phyloP scores from a whole-genome alignment of 805 yeast genomes.

The Candida parachauliodes region DNA sequence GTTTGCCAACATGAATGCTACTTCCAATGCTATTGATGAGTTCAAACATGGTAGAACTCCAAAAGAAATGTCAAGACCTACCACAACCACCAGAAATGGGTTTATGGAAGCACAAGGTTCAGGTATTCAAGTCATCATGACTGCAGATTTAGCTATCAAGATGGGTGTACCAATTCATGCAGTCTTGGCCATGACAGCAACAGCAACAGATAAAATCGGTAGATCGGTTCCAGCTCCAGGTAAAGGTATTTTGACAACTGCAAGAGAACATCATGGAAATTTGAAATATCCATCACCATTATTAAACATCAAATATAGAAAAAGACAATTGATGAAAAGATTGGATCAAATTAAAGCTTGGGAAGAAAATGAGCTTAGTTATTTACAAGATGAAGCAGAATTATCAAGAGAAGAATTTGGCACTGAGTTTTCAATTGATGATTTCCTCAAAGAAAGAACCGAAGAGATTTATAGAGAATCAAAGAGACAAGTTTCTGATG shows the following conservation, averaged over 20 bases:
- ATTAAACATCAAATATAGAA: conserved; percentile 88
- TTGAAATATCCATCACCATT: conserved; percentile 76
- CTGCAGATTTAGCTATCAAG: conserved; percentile 85
- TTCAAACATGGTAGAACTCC: conserved; percentile 96
- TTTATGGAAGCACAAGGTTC: conserved; percentile 99
- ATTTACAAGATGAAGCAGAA: conserved; percentile 67
- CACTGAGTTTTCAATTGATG: conserved; percentile 39
- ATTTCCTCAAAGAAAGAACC: conserved; percentile 74
- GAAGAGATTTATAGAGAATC: conserved; percentile 88
- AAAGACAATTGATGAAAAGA: conserved; percentile 83
- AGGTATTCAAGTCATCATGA: conserved; percentile 96
- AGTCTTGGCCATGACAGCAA: conserved; percentile 88
- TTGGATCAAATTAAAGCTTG: conserved; percentile 72
- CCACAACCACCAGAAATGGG: conserved; percentile 93
- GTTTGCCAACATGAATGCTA: conserved; percentile 98
- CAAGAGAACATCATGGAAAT: conserved; percentile 85
- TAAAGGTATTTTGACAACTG: conserved; percentile 97
- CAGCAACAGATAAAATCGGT: conserved; percentile 98
- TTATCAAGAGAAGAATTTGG: conserved; percentile 51
- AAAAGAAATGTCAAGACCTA: conserved; percentile 97
- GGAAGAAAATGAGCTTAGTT: conserved; percentile 77
- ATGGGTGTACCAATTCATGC: conserved; percentile 99
- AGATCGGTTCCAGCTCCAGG: conserved; percentile 99
- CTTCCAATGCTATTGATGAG: conserved; percentile 86
- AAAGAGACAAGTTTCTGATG: conserved; percentile 76